Evolutionary conservation across 495 filamentous ascomycete genomes (phyloP).

Genomic region (Podospora bellae-mahoneyi): DNA sequence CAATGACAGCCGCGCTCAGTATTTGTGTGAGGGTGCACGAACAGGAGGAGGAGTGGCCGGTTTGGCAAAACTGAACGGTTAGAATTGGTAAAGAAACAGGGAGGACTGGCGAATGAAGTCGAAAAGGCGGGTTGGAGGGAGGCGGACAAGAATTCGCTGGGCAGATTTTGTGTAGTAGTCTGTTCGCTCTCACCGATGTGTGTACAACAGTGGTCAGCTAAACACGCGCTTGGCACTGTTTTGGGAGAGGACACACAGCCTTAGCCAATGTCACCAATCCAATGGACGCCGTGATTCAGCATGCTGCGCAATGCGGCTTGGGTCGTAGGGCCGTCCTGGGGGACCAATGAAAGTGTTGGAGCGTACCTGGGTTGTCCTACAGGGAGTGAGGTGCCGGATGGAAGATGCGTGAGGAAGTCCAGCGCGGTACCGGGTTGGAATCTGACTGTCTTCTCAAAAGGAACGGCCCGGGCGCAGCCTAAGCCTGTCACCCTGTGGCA

Average conservation of each 20-base stretch:
- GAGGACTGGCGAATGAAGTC: background rate
- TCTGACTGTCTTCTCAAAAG: constrained; percentile 7
- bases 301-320: background rate
- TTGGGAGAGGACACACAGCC: background rate
- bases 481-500: background rate
- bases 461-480: constrained; percentile 3
- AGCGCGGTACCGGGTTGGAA: background rate
- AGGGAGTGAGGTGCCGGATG: background rate
- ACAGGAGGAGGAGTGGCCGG: background rate
- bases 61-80: background rate
- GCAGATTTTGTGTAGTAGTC: background rate
- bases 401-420: background rate
- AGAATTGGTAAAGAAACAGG: background rate
- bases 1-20: background rate
- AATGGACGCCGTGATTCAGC: no score
- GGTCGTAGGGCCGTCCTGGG: background rate
- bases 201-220: background rate
- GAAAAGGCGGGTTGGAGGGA: background rate
- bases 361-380: background rate
- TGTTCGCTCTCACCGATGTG: background rate
- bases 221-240: background rate
- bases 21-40: background rate
- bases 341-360: background rate
- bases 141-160: background rate
- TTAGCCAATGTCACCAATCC: no score